These are phyloP conservation scores for Phytophthora kernoviae DNA, from an alignment of 352 stramenopile species.

Conservation along the genomic window DNA sequence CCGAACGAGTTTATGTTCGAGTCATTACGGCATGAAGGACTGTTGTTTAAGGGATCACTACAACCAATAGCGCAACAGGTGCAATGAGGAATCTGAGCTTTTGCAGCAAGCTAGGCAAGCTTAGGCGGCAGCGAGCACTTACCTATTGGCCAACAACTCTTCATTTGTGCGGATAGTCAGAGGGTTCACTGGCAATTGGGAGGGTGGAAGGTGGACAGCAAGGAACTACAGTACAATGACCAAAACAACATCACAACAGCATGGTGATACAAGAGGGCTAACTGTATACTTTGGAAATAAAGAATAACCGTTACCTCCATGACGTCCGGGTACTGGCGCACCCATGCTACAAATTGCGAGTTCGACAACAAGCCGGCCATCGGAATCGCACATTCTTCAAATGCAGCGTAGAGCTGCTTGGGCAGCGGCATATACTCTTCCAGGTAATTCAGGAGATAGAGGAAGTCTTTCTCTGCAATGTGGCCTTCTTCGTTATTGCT, in stretches of 20 bases:
- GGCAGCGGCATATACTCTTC: slow-evolving; percentile 66
- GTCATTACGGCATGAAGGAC: slow-evolving; percentile 63
- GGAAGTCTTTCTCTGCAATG: slow-evolving; percentile 74
- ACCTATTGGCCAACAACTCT: slow-evolving; percentile 48
- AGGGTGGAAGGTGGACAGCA: slow-evolving; percentile 50
- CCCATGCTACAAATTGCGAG: slow-evolving; percentile 77
- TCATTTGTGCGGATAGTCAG: slow-evolving; percentile 44
- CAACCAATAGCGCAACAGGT: slow-evolving; percentile 1
- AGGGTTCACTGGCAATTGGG: slow-evolving; percentile 36
- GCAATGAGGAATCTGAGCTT: neutral
- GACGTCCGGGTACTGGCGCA: slow-evolving; percentile 64
- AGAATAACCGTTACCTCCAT: slow-evolving; percentile 56
- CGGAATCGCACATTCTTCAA: slow-evolving; percentile 73
- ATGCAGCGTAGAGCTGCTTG: slow-evolving; percentile 76
- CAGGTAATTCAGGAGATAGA: slow-evolving; percentile 72
- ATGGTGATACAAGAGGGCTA: neutral
- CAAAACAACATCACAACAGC: neutral
- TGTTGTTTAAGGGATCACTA: slow-evolving; percentile 80
- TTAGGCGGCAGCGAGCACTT: slow-evolving; percentile 12
- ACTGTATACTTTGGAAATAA: neutral
- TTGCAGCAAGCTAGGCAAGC: neutral
- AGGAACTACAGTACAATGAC: slow-evolving; percentile 42
- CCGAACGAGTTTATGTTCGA: slow-evolving; percentile 45
- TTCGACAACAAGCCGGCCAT: slow-evolving; percentile 59
- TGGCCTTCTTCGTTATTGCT: slow-evolving; percentile 54